Percentiles rank a stretch among this genome's conserved stretches.
Evolutionary conservation across 177 flowering plant genomes (phyloP).

Genomic region (Tripterygium wilfordii): DNA sequence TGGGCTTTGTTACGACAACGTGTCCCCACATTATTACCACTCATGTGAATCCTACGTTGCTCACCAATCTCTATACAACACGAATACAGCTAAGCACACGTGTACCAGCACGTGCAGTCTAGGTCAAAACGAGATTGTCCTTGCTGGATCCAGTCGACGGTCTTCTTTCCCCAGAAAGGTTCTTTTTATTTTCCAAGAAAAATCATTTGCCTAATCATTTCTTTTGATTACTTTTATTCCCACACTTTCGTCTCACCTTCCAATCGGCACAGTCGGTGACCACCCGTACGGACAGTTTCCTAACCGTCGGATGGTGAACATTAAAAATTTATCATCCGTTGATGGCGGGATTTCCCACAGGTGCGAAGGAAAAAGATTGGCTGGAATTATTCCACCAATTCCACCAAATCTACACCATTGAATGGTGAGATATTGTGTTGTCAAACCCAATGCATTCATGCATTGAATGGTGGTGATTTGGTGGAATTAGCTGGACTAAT

Average conservation of each 20-base stretch:
- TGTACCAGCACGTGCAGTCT: constrained; percentile 40
- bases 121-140: constrained; percentile 27
- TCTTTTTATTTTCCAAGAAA: too few species aligned
- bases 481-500: too few species aligned
- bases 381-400: too few species aligned
- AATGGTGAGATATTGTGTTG: too few species aligned
- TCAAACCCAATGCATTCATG: too few species aligned
- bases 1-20: too few species aligned
- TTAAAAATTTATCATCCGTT: not conserved
- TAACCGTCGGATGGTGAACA: constrained; percentile 11
- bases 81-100: constrained; percentile 37
- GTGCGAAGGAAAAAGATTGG: too few species aligned
- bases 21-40: constrained; percentile 15
- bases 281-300: constrained; percentile 2
- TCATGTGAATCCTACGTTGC: constrained; percentile 41
- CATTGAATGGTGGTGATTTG: too few species aligned
- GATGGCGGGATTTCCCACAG: constrained; percentile 14
- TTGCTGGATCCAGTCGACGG: constrained; percentile 37
- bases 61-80: constrained; percentile 11
- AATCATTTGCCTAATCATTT: constrained; percentile 4
- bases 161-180: constrained; percentile 25
- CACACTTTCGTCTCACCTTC: constrained; percentile 1
- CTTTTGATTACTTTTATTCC: not conserved
- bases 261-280: constrained; percentile 17
- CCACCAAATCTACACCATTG: too few species aligned